Evolutionary conservation across 2,329 filamentous ascomycete genomes (phyloP).

Genomic region (Fusarium miscanthi): DNA sequence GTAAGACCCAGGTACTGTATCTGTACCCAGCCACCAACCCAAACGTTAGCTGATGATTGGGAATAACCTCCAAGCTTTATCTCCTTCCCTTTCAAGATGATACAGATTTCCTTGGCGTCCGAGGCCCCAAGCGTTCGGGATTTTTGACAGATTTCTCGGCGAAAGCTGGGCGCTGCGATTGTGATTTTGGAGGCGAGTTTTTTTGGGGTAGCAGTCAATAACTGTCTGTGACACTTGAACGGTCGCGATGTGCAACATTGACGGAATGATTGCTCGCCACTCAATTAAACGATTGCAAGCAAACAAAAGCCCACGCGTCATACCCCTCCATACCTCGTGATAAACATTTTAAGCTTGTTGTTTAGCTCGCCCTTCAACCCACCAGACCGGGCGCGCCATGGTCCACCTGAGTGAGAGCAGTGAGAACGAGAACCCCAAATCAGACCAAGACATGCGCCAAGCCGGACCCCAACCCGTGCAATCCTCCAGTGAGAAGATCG

Average conservation of each 20-base stretch:
- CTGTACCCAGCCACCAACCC: not conserved
- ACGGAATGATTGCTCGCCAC: not conserved
- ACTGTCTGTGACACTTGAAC: not conserved
- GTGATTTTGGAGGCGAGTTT: slow-evolving; percentile 2
- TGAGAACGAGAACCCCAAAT: not conserved
- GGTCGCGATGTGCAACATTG: not conserved
- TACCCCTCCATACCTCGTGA: slow-evolving; percentile 1
- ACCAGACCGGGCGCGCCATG: slow-evolving; percentile 4
- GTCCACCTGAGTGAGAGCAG: not conserved
- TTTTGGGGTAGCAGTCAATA: not conserved
- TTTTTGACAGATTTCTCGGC: slow-evolving; percentile 29
- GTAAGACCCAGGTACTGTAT: not conserved
- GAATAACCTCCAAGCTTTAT: not conserved
- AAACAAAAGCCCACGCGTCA: slow-evolving; percentile 6
- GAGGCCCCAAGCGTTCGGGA: slow-evolving; percentile 13
- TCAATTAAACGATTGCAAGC: not conserved
- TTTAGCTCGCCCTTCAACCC: slow-evolving; percentile 5
- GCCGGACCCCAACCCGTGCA: slow-evolving; percentile 8
- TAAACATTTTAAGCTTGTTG: slow-evolving; percentile 36
- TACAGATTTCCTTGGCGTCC: not conserved
- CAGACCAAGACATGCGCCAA: slow-evolving; percentile 23
- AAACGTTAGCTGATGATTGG: not conserved
- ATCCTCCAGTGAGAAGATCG: slow-evolving; percentile 24
- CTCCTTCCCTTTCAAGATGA: slow-evolving; percentile 31
- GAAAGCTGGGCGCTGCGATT: not conserved